Base-by-base conservation (phyloP, 2,329 filamentous ascomycete genomes). In the Exophiala viscosa region DNA sequence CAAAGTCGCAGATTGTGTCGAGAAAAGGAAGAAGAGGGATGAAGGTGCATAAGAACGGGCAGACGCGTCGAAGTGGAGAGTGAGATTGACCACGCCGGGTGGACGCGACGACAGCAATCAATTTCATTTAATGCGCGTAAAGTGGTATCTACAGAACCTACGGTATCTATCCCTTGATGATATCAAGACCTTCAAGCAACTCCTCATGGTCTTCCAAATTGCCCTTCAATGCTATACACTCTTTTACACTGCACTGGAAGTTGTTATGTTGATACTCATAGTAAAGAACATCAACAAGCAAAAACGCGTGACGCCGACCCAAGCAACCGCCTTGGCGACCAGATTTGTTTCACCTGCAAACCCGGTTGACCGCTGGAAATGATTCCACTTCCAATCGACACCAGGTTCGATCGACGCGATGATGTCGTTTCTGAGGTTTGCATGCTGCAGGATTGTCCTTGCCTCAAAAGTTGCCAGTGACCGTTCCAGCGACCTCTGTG, bases 291-390 rank as follows among this genome's bases (percentile, higher is more conserved):
- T 28, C 23, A 28, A 28, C 23, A 28, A 28, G 23, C 23, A 28
- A 23, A 13, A 41, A 41, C 39, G 39, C 39, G 39, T 23, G 13
- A 28, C 23, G 46, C 42, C 40, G 15, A 8, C 17, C 14, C 40
- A 31, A 49, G 18, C 31, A 42, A 56, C 54, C 50, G 43, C 4
- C 42, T 57, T 50, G 54, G 54, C 54, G 49, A 36, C 50, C 54
- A 23, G 5, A 15, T 13, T 18, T n/a, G 50, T 55, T 53, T 46
- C 50, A 48, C 52, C 47, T 32, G 15, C 34, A 20, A 28, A 28
- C 23, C 23, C 23, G 23, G 39, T 31, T 28, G 14, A 41, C 39
- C 15, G 17, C 42, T 14, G 18, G 8, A 38, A 23, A 38, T 14
- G 8, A 17, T 8, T 42, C 15, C 31, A 44, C 17, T 42, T 50